phyloP scores from a whole-genome alignment of 352 stramenopile genomes.

The Phytophthora pluvialis region DNA sequence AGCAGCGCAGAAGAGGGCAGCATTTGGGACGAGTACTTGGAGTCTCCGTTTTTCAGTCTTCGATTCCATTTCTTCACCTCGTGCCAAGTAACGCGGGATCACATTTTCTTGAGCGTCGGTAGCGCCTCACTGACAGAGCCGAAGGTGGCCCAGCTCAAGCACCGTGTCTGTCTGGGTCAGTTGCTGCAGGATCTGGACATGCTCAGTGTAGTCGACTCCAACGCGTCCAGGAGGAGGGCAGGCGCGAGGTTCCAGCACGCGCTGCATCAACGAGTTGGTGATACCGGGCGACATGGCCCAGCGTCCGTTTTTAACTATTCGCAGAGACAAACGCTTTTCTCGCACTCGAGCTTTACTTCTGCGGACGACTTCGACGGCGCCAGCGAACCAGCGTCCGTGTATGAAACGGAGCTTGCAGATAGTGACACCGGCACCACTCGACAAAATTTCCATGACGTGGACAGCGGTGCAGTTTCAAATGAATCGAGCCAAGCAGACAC shows the following conservation, averaged over 20 bases:
- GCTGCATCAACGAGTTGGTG: slow-evolving; percentile 25
- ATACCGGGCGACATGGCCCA: not conserved
- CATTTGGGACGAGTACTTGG: slow-evolving; percentile 72
- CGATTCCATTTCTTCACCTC: slow-evolving; percentile 79
- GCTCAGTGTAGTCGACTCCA: slow-evolving; percentile 53
- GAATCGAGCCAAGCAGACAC: not conserved
- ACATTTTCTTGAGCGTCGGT: slow-evolving; percentile 76
- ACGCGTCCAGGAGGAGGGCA: slow-evolving; percentile 25
- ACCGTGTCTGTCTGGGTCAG: slow-evolving; percentile 64
- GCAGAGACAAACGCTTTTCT: slow-evolving; percentile 51
- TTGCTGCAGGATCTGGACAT: slow-evolving; percentile 70
- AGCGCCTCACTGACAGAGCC: slow-evolving; percentile 69
- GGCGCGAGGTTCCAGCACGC: slow-evolving; percentile 46
- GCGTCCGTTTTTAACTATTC: slow-evolving; percentile 45
- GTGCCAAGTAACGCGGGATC: slow-evolving; percentile 73
- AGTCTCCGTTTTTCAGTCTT: slow-evolving; percentile 69
- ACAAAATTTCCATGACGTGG: slow-evolving; percentile 13
- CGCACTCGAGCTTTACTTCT: slow-evolving; percentile 42
- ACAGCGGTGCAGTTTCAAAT: slow-evolving; percentile 1
- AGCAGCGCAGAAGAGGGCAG: slow-evolving; percentile 16
- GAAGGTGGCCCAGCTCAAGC: slow-evolving; percentile 65
- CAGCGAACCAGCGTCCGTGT: slow-evolving; percentile 32
- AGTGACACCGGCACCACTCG: slow-evolving; percentile 9
- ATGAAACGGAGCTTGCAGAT: slow-evolving; percentile 25
- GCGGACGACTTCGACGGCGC: slow-evolving; percentile 38